A percentile compares a stretch with the other conserved stretches of the same genome.
Conservation (phyloP, 1,139 yeast genomes). For the Pichia sp. region DNA sequence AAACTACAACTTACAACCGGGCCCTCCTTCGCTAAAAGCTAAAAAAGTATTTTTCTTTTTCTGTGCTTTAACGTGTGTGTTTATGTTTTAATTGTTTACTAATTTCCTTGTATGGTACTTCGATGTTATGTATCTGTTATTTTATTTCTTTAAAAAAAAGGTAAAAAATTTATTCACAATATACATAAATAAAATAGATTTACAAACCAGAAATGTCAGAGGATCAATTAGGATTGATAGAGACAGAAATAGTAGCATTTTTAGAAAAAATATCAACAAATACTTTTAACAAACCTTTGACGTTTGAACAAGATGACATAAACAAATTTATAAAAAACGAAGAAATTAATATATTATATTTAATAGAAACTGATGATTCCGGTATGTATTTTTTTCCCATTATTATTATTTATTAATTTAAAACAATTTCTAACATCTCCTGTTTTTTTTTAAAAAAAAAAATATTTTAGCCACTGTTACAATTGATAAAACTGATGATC, state of each 20-base stretch:
- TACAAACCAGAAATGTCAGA: too few relatives aligned
- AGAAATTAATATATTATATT: slow-evolving; percentile 1
- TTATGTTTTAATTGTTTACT: background rate
- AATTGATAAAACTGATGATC: slow-evolving; percentile 1
- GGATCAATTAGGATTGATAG: background rate
- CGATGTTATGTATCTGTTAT: background rate
- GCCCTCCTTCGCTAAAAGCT: too few relatives aligned
- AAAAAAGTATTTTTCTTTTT: too few relatives aligned
- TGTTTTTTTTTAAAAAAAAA: too few relatives aligned
- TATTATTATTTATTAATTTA: background rate
- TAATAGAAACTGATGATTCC: background rate
- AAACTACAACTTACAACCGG: too few relatives aligned
- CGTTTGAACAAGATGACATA: background rate
- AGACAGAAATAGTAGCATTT: background rate
- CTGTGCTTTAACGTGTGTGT: background rate
- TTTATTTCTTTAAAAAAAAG: background rate
- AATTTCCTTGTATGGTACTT: background rate
- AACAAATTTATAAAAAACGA: slow-evolving; percentile 1
- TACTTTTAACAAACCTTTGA: background rate
- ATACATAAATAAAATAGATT: too few relatives aligned
- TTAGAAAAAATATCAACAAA: background rate
- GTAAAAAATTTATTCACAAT: too few relatives aligned
- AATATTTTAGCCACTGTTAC: background rate
- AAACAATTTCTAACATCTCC: background rate
- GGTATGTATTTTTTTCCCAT: background rate